phyloP scores from a whole-genome alignment of 2,329 filamentous ascomycete genomes.

The Ophiostoma australiae region DNA sequence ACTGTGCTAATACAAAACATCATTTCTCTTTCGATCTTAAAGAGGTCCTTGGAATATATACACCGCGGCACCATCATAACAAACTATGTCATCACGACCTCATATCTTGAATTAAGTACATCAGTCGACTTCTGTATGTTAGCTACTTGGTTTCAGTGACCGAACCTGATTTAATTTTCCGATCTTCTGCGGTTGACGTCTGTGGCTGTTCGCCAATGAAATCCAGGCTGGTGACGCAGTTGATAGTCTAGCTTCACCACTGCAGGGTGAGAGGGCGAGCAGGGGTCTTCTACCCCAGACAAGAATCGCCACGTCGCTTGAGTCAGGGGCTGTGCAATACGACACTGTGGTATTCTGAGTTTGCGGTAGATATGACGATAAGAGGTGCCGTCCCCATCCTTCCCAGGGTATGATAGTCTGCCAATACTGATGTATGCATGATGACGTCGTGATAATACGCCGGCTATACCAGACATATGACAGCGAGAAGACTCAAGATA shows the following conservation, averaged over 20 bases:
- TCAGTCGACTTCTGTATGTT: background rate
- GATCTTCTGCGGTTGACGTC: background rate
- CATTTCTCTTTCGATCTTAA: background rate
- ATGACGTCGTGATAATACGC: background rate
- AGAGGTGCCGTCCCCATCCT: background rate
- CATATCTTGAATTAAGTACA: background rate
- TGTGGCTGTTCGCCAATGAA: slow-evolving; percentile 5
- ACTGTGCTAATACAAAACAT: background rate
- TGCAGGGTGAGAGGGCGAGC: background rate
- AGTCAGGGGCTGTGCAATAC: background rate
- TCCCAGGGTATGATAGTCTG: background rate
- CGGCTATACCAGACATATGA: background rate
- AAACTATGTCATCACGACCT: background rate
- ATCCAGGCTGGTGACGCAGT: background rate
- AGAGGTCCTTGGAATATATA: background rate
- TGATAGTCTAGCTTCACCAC: background rate
- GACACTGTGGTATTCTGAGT: background rate
- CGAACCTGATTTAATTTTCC: background rate
- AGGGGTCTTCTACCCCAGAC: background rate
- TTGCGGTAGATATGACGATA: background rate
- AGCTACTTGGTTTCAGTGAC: background rate
- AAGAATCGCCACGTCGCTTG: background rate
- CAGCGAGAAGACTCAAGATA: no score
- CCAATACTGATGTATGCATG: background rate
- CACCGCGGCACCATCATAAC: no score